Percentiles rank a stretch among this genome's conserved stretches.
Conservation (phyloP, 768 basidiomycete genomes). For the Russula dissimulans region DNA sequence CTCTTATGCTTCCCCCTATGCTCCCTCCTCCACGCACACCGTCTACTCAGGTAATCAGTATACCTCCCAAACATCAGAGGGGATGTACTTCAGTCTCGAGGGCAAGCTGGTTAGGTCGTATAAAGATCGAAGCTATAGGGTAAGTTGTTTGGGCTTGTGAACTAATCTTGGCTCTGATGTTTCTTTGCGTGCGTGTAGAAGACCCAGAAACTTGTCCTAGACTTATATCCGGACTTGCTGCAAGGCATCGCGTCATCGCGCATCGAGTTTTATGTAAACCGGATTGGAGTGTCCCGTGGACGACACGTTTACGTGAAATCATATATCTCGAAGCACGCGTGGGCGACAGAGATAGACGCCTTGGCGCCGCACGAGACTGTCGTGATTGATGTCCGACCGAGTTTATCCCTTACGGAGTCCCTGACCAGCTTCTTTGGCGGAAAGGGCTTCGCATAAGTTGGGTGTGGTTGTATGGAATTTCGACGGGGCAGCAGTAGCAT, state of each 20-base stretch:
- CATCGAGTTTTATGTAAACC: conserved; percentile 14
- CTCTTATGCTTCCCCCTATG: neutral
- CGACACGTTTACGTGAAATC: conserved; percentile 2
- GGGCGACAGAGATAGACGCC: neutral
- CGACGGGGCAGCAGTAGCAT: no score
- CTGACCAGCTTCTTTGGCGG: conserved; percentile 5
- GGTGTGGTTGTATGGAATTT: no score
- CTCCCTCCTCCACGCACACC: neutral
- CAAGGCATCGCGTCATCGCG: conserved; percentile 11
- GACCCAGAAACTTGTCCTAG: conserved; percentile 4
- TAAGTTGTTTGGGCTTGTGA: neutral
- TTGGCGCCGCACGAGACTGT: conserved; percentile 5
- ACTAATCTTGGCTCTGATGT: neutral
- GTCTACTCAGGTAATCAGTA: neutral
- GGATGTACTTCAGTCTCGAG: conserved; percentile 5
- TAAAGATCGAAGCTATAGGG: conserved; percentile 7
- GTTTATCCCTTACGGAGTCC: conserved; percentile 6
- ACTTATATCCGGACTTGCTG: conserved; percentile 5
- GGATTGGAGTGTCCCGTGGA: neutral
- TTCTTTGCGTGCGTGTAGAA: neutral
- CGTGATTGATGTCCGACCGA: conserved; percentile 1
- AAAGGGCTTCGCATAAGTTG: no score
- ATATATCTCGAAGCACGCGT: conserved; percentile 5
- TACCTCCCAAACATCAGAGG: neutral
- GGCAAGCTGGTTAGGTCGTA: conserved; percentile 7